Evolutionary conservation across 2,329 filamentous ascomycete species (phyloP), one percentile per base, ranked within the genome.

Genomic region (Epichloe amarillans): DNA sequence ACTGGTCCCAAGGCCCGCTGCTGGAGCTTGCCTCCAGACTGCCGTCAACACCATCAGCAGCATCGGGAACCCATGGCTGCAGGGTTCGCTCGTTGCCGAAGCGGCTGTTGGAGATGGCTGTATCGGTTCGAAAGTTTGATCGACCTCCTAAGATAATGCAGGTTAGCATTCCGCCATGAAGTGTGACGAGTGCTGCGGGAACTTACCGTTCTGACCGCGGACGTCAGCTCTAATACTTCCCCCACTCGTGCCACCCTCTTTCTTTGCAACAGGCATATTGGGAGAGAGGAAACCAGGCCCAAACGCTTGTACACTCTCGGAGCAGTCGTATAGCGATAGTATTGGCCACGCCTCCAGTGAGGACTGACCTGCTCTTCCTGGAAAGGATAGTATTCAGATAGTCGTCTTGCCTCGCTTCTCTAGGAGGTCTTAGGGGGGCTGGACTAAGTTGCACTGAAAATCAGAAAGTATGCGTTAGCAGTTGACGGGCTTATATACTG

Each of bases 1-100:
- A 98, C 66, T 98, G 93, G 64, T 98, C 91, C 93, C 93, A 98
- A 10, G 69, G 72, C 6, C 69, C 72, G 15, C 67, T 61, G 49
- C 64, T 67, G n/a, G 64, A 59, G 2, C 73, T 59, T 47, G 72
- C 79, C 60, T 93, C 88, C 23, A 96, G 74, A 46, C 84, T 84
- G 56, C 86, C 74, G 61, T 90, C 84, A 40, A 79, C 66, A 30
- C 76, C 76, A 55, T 83, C 81, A 42, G 53, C 60, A 15, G 75
- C 66, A 56, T 82, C 83, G 6, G 87, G 81, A 50, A 89, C 80
- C 89, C 90, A 97, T 59, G 77, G 83, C 63, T 95, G 83, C 40
- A 97, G 73, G 49, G 80, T 74, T 53, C 89, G 82, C 67, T 95
- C 88, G 52, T 79, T 80, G 46, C 80, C 75, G 44, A 76, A 70